Evolutionary conservation across 805 yeast genomes (phyloP), one percentile per base, ranked within the genome.

Genomic region (Cyberlindnera nakhonratchasimensis): DNA sequence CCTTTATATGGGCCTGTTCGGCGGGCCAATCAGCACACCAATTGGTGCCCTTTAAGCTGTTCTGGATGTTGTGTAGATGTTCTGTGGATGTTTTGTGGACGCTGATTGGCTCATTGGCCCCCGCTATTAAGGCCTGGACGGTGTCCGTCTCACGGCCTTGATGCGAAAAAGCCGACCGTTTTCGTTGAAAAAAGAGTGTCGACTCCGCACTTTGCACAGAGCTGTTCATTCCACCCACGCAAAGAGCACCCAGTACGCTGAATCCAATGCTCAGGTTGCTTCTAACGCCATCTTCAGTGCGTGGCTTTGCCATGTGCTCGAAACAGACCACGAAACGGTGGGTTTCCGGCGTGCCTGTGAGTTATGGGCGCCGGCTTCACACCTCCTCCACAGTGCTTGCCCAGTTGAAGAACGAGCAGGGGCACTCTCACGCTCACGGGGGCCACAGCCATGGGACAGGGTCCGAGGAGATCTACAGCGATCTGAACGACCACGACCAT

Each of bases 401-500:
- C 23, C 29, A 39, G 41, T 28, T 38, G 20, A 39, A 43, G 31
- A 39, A 32, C 18, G 26, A 20, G 13, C 13, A 18, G n/a, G 20
- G 22, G 14, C 58, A 55, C 34, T 39, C 43, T 6, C 69, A 65
- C 37, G 47, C 62, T 6, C 70, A 54, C 18, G 46, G 42, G 18
- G 39, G n/a, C 22, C 13, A 28, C 10, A 11, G 7, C 11, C 30
- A n/a, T 14, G 16, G 16, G 7, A 9, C 26, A 8, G 11, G 29
- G 13, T 33, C 43, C 28, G 3, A 25, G 7, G 44, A 24, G 11
- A 33, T 26, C n/a, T 37, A 42, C 33, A 16, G 16, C 7, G 55
- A 49, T 19, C 38, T 51, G 13, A 42, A 43, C 6, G 64, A 60
- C 35, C 65, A 66, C 48, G 68, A 66, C 26, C 75, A 70, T 50